Base-by-base conservation (phyloP, 2,329 filamentous ascomycete species). In the Xylariaceae sp. region DNA sequence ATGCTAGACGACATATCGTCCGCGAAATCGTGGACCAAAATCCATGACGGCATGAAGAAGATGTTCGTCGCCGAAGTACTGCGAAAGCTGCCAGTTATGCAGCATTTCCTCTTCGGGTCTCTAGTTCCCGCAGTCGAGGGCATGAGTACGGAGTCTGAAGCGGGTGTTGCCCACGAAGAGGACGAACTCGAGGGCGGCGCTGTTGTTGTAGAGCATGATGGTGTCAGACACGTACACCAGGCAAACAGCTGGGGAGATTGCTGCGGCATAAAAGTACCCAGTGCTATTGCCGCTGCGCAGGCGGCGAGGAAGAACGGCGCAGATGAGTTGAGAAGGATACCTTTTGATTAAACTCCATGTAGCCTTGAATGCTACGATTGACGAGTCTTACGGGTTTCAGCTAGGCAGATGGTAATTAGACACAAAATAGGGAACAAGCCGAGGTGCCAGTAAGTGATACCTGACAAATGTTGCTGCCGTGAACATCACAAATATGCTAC, bases 1-100 rank as follows among this genome's bases (percentile, higher is more conserved):
- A 97, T 99, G 95, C 81, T 99, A 15, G 94, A 99, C 66, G 94
- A 99, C 67, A 99, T 99, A 57, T 94, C 88, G 3, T 85, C 89
- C 1, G 87, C 92, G 14, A 91, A 89, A 67, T 88, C 78, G 36
- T 99, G 94, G 94, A 74, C 71, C 57, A 99, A 99, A 75, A 87
- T 99, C 44, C 91, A 97, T 67, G 86, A 79, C 22, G 94, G 94
- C 6, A 97, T 99, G 95, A 81, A 89, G 53, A 88, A 90, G 58
- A 99, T 99, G 95, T 97, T 97, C 65, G 79, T 92, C 45, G 88
- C 86, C 38, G 94, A 99, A 69, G 92, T 99, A 1, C 70, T 99
- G 45, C 85, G 87, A 31, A 99, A 99, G 70, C 68, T 99, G 48
- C 94, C 94, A 1, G 92, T 99, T 39, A 97, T 97, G 90, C 94